These are phyloP conservation scores for Mycena pura DNA, from an alignment of 768 basidiomycete species.

Conservation along the genomic window DNA sequence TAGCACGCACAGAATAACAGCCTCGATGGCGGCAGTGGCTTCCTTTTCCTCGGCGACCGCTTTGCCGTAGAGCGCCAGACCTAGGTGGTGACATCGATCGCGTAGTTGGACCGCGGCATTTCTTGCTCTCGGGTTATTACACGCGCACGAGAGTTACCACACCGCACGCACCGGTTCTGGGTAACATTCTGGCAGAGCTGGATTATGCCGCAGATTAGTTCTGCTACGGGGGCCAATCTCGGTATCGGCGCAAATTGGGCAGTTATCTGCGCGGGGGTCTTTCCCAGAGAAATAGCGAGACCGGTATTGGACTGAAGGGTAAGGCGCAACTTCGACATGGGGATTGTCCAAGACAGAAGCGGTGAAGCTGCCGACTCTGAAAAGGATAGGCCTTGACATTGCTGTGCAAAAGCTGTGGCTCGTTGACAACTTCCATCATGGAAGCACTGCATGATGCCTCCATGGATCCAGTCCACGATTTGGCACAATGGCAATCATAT, in stretches of 20 bases:
- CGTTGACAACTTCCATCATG: too few species aligned
- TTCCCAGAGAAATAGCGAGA: slow-evolving; percentile 31
- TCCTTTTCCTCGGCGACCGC: slow-evolving; percentile 33
- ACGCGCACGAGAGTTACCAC: too few species aligned
- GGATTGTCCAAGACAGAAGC: too few species aligned
- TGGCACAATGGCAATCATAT: too few species aligned
- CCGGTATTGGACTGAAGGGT: too few species aligned
- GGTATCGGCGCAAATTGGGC: slow-evolving; percentile 58
- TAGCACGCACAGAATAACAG: slow-evolving; percentile 41
- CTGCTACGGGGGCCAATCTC: slow-evolving; percentile 50
- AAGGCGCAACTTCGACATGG: too few species aligned
- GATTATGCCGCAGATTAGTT: slow-evolving; percentile 50
- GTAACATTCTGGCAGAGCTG: slow-evolving; percentile 54
- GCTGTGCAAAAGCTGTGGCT: too few species aligned
- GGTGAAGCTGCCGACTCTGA: too few species aligned
- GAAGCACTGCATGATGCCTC: too few species aligned
- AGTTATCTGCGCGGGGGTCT: slow-evolving; percentile 50
- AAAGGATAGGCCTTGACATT: too few species aligned
- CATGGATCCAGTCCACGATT: too few species aligned
- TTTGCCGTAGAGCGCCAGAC: slow-evolving; percentile 47
- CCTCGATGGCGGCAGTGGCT: slow-evolving; percentile 39
- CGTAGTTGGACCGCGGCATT: slow-evolving; percentile 50
- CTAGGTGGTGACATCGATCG: slow-evolving; percentile 53
- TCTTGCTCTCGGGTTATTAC: slow-evolving; percentile 31
- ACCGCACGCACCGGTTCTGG: slow-evolving; percentile 50